Percentiles rank a stretch among this genome's conserved stretches.
These are phyloP conservation scores for Biscogniauxia mediterranea DNA, from an alignment of 2,329 filamentous ascomycete genomes.

Conservation along the genomic window DNA sequence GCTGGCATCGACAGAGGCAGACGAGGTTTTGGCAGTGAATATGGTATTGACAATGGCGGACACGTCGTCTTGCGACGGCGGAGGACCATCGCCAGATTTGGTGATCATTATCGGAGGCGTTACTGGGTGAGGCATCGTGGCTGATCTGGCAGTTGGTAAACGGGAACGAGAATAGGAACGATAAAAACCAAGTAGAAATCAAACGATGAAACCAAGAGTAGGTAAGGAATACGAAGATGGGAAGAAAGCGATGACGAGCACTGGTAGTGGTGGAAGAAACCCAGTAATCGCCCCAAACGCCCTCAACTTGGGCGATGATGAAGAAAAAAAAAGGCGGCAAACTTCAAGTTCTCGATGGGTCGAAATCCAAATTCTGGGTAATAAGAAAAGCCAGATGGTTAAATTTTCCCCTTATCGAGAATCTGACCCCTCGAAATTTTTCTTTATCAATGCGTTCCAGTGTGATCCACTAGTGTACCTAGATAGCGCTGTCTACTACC, in stretches of 20 bases:
- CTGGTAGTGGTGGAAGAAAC: conserved; percentile 14
- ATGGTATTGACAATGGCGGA: conserved; percentile 62
- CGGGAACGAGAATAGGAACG: not conserved
- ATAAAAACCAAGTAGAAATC: conserved; percentile 1
- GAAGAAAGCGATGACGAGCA: conserved; percentile 12
- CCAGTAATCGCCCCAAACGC: conserved; percentile 16
- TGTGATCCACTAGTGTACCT: conserved; percentile 1
- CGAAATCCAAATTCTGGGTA: not conserved
- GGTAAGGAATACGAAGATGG: not conserved
- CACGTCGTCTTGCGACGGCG: conserved; percentile 66
- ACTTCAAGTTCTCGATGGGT: conserved; percentile 2
- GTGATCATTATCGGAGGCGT: conserved; percentile 50
- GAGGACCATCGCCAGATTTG: conserved; percentile 42
- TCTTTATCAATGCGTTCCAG: conserved; percentile 14
- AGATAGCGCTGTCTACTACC: not conserved
- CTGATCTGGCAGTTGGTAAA: conserved; percentile 5
- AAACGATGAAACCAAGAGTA: conserved; percentile 7
- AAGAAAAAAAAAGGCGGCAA: conserved; percentile 3
- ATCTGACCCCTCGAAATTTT: conserved; percentile 17
- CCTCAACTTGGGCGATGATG: conserved; percentile 1
- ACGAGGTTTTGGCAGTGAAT: conserved; percentile 67
- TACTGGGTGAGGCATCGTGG: conserved; percentile 48
- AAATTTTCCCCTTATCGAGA: conserved; percentile 19
- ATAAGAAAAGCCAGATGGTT: conserved; percentile 7
- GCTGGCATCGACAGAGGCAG: conserved; percentile 64